phyloP scores from a whole-genome alignment of 108 stramenopile genomes.

The Schizochytrium sp. region DNA sequence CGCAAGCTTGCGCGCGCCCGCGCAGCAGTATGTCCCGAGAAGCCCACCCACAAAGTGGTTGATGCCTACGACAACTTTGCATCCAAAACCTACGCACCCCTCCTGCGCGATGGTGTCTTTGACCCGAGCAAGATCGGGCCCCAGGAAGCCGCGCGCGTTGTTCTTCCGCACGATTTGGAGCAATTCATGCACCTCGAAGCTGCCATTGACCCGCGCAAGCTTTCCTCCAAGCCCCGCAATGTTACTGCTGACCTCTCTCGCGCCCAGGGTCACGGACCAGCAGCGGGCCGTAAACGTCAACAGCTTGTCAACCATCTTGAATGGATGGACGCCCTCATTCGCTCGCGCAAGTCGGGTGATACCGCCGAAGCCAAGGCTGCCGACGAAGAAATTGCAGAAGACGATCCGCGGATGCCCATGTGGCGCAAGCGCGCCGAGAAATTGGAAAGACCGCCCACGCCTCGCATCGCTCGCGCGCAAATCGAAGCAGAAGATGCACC shows the following conservation, averaged over 20 bases:
- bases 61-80: constrained; percentile 45
- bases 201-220: neutral
- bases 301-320: neutral
- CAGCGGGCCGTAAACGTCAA: neutral
- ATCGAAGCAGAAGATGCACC: neutral
- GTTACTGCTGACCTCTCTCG: neutral
- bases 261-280: neutral
- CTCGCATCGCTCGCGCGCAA: neutral
- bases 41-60: constrained; percentile 45
- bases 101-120: constrained; percentile 36
- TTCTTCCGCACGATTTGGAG: neutral
- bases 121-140: neutral
- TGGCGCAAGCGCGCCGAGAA: constrained; percentile 13
- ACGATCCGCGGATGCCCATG: neutral
- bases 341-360: neutral
- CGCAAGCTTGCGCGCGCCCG: constrained; percentile 46
- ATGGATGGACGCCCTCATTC: neutral
- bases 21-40: neutral
- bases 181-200: neutral
- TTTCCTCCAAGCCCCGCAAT: neutral
- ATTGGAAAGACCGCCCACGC: constrained; percentile 35
- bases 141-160: neutral
- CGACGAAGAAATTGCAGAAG: neutral
- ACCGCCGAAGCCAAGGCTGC: neutral
- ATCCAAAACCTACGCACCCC: constrained; percentile 47